phyloP scores from a whole-genome alignment of 768 basidiomycete genomes.

The Fomitopsis serialis region DNA sequence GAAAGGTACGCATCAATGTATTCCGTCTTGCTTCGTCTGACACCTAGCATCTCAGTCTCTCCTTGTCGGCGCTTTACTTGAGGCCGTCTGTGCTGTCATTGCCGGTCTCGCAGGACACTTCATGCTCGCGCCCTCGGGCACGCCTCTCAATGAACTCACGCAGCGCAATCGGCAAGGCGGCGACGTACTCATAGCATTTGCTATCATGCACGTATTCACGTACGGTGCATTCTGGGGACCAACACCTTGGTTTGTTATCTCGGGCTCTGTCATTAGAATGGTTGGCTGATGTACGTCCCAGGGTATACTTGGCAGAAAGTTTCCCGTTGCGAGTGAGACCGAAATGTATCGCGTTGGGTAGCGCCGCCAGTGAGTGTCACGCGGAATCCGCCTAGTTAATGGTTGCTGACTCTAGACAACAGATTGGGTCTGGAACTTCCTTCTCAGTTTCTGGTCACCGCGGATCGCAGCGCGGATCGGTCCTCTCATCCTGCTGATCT shows the following conservation, averaged over 20 bases:
- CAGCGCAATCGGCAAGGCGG: slow-evolving; percentile 54
- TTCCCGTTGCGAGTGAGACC: slow-evolving; percentile 79
- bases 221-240: slow-evolving; percentile 77
- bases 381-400: too few species aligned
- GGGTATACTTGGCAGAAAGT: slow-evolving; percentile 69
- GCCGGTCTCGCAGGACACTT: slow-evolving; percentile 71
- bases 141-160: slow-evolving; percentile 42
- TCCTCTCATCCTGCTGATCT: slow-evolving; percentile 72
- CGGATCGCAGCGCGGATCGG: slow-evolving; percentile 61
- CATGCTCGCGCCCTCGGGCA: slow-evolving; percentile 50
- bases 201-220: slow-evolving; percentile 66
- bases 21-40: background rate
- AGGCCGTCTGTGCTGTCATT: slow-evolving; percentile 59
- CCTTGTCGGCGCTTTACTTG: slow-evolving; percentile 53
- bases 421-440: slow-evolving; percentile 75
- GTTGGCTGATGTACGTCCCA: background rate
- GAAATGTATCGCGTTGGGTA: slow-evolving; percentile 72
- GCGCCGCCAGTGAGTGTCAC: slow-evolving; percentile 41
- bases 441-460: slow-evolving; percentile 68
- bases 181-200: slow-evolving; percentile 67
- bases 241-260: slow-evolving; percentile 37
- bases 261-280: background rate
- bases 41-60: slow-evolving; percentile 39
- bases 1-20: slow-evolving; percentile 37
- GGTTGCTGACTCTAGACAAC: slow-evolving; percentile 3